Evolutionary conservation across 2,329 filamentous ascomycete genomes (phyloP).

Genomic region (Fusarium avenaceum): DNA sequence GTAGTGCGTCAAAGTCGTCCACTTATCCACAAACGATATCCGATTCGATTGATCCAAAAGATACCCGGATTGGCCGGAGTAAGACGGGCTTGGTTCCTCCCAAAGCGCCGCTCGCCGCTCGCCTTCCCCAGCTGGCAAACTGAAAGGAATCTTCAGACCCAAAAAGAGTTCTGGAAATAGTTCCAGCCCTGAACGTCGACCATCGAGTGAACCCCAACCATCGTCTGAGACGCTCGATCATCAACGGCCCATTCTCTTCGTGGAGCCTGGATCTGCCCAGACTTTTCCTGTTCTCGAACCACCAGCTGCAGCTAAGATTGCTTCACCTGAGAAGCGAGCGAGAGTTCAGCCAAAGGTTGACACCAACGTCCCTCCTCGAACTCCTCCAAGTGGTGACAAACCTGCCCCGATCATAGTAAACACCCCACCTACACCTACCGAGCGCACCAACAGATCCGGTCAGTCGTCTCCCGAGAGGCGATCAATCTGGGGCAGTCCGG

Average conservation of each 20-base stretch:
- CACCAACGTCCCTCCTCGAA: constrained; percentile 57
- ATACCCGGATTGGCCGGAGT: constrained; percentile 47
- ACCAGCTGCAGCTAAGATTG: constrained; percentile 50
- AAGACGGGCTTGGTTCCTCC: constrained; percentile 47
- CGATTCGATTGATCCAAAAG: constrained; percentile 45
- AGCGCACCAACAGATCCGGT: constrained; percentile 50
- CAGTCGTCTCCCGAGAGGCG: constrained; percentile 50
- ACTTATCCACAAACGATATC: constrained; percentile 46
- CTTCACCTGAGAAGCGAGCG: constrained; percentile 48
- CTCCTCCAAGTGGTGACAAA: constrained; percentile 62
- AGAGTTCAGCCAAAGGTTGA: constrained; percentile 51
- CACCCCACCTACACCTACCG: constrained; percentile 75
- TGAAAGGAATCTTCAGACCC: constrained; percentile 74
- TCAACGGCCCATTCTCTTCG: constrained; percentile 43
- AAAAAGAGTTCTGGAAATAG: constrained; percentile 43
- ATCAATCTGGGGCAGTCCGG: constrained; percentile 48
- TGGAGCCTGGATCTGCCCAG: constrained; percentile 39
- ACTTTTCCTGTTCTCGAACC: constrained; percentile 48
- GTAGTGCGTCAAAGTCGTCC: constrained; percentile 45
- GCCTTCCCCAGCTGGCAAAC: constrained; percentile 77
- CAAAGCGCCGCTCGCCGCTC: constrained; percentile 67
- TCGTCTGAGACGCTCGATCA: constrained; percentile 34
- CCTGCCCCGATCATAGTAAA: constrained; percentile 71
- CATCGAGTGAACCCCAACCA: constrained; percentile 37
- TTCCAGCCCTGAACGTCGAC: constrained; percentile 43